Evolutionary conservation across 805 yeast genomes (phyloP).

Genomic region (Metschnikowia koreensis): DNA sequence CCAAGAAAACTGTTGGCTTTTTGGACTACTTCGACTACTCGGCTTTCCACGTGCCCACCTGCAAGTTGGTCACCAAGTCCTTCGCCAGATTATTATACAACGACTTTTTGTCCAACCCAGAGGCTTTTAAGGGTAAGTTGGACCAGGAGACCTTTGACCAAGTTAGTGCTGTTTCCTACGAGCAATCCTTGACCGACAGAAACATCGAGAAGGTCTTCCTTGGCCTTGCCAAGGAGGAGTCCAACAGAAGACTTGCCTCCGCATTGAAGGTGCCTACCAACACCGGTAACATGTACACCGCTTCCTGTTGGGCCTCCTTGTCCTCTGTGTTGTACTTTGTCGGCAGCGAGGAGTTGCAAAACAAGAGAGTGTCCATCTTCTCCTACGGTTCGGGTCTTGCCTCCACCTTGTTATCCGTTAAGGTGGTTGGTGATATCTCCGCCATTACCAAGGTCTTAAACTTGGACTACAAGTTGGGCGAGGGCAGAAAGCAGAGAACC

Average conservation of each 20-base stretch:
- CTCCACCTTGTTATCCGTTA: conserved; percentile 77
- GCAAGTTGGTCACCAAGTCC: conserved; percentile 90
- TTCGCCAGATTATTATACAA: conserved; percentile 89
- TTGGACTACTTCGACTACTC: conserved; percentile 78
- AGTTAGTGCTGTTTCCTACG: conserved; percentile 60
- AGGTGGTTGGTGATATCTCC: conserved; percentile 77
- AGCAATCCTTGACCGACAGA: conserved; percentile 76
- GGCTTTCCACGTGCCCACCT: conserved; percentile 97
- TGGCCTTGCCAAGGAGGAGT: conserved; percentile 65
- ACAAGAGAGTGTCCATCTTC: conserved; percentile 85
- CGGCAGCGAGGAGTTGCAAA: conserved; percentile 70
- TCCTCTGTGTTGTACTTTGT: conserved; percentile 76
- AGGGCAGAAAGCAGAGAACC: conserved; percentile 58
- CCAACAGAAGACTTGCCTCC: conserved; percentile 70
- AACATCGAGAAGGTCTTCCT: conserved; percentile 82
- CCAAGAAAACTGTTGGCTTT: conserved; percentile 56
- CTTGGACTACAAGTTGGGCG: conserved; percentile 62
- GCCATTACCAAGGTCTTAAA: conserved; percentile 62
- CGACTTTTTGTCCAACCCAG: conserved; percentile 76
- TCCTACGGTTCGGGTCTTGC: conserved; percentile 99
- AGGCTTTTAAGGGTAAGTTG: conserved; percentile 44
- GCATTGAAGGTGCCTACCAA: conserved; percentile 87
- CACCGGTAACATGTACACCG: conserved; percentile 98
- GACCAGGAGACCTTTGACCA: conserved; percentile 52
- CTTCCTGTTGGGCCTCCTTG: conserved; percentile 84